phyloP scores from a whole-genome alignment of 2,329 filamentous ascomycete species.

The Fusarium newnesense region DNA sequence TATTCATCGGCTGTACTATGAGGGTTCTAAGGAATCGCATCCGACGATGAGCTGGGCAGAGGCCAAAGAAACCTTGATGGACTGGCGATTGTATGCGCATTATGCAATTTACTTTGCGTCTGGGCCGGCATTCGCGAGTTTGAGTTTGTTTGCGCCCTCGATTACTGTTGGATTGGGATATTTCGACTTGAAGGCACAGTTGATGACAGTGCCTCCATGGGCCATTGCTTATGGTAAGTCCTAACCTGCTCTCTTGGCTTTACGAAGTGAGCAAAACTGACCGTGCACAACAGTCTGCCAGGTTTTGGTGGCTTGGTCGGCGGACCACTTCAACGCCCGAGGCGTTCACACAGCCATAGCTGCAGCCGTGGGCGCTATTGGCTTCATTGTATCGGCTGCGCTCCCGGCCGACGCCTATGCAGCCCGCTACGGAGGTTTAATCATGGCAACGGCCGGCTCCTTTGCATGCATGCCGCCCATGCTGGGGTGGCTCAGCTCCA shows the following conservation, averaged over 20 bases:
- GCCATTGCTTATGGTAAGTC: slow-evolving; percentile 65
- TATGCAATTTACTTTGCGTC: slow-evolving; percentile 66
- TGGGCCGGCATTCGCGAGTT: slow-evolving; percentile 65
- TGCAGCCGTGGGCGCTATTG: slow-evolving; percentile 57
- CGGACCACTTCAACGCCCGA: slow-evolving; percentile 69
- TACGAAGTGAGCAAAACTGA: slow-evolving; percentile 1
- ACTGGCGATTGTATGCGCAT: slow-evolving; percentile 74
- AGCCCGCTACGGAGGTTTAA: slow-evolving; percentile 74
- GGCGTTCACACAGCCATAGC: slow-evolving; percentile 56
- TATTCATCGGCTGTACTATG: slow-evolving; percentile 54
- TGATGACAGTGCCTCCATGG: slow-evolving; percentile 75
- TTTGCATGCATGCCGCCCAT: slow-evolving; percentile 77
- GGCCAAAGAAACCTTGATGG: slow-evolving; percentile 74
- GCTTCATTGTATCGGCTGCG: slow-evolving; percentile 70
- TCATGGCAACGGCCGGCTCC: slow-evolving; percentile 72
- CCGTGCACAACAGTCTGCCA: slow-evolving; percentile 48
- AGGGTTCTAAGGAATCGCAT: slow-evolving; percentile 67
- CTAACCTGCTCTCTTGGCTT: background rate
- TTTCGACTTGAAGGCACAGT: slow-evolving; percentile 64
- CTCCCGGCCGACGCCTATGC: slow-evolving; percentile 69
- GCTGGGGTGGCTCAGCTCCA: slow-evolving; percentile 76
- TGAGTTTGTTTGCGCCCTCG: slow-evolving; percentile 71
- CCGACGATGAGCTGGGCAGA: slow-evolving; percentile 72
- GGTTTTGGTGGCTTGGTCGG: slow-evolving; percentile 64
- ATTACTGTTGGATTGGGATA: slow-evolving; percentile 67